Conservation (phyloP, 306 rosid species). For the Geum urbanum region DNA sequence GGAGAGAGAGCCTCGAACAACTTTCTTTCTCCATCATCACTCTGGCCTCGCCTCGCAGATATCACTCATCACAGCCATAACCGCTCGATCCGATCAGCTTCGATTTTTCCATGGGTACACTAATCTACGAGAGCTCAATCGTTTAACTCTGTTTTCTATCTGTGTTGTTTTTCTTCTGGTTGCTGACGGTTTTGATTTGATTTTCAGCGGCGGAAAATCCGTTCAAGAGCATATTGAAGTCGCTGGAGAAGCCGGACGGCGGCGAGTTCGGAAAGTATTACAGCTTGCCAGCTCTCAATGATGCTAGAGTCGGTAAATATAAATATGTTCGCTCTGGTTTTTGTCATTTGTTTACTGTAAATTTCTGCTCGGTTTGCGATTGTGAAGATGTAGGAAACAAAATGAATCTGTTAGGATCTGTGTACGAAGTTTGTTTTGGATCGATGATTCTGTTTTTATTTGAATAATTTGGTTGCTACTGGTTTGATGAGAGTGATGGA, state of each 20-base stretch:
- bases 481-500: background rate
- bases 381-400: slow-evolving; percentile 11
- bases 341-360: background rate
- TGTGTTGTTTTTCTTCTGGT: background rate
- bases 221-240: slow-evolving; percentile 60
- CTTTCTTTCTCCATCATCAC: no score
- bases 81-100: background rate
- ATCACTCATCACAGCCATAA: background rate
- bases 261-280: slow-evolving; percentile 85
- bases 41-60: slow-evolving; percentile 1
- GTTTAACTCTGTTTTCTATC: background rate
- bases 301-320: slow-evolving; percentile 76
- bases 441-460: slow-evolving; percentile 8
- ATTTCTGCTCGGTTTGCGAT: slow-evolving; percentile 21
- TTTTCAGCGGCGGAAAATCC: slow-evolving; percentile 57
- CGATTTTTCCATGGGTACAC: slow-evolving; percentile 18
- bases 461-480: background rate
- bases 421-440: slow-evolving; percentile 1
- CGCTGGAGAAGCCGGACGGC: slow-evolving; percentile 72
- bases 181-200: background rate
- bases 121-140: background rate
- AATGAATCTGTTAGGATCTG: background rate
- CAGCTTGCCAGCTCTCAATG: slow-evolving; percentile 85
- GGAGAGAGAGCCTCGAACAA: background rate
- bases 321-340: slow-evolving; percentile 24